Evolutionary conservation across 768 basidiomycete genomes (phyloP).

Genomic region (Leccinum disarticulatum): DNA sequence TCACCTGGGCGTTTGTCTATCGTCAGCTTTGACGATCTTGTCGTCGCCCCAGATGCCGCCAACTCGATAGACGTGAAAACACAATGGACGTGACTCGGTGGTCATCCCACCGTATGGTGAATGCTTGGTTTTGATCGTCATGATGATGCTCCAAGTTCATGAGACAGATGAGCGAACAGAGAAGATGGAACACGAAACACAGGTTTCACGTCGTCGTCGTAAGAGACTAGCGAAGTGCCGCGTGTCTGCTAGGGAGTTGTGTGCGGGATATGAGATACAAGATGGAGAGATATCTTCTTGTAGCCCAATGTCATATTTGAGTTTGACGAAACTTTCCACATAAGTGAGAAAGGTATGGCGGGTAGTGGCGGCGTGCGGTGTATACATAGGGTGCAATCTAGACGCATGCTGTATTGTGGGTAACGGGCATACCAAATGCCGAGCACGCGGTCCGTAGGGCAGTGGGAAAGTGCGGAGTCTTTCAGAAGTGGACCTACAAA

Average conservation of each 20-base stretch:
- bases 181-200: neutral
- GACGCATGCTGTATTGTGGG: neutral
- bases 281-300: neutral
- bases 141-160: neutral
- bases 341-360: neutral
- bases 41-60: constrained; percentile 31
- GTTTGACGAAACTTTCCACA: neutral
- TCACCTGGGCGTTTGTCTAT: constrained; percentile 27
- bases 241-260: neutral
- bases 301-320: neutral
- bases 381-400: neutral
- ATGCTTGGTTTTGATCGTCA: neutral
- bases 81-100: constrained; percentile 9
- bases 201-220: constrained; percentile 3
- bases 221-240: neutral
- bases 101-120: constrained; percentile 5
- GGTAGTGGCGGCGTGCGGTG: neutral
- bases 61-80: constrained; percentile 29
- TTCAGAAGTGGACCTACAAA: neutral
- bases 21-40: constrained; percentile 29
- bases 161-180: neutral
- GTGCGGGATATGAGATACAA: neutral
- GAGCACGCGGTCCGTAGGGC: neutral
- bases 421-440: neutral
- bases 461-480: neutral